Conservation (phyloP, 169 alveolate species). For the Plasmodium vinckei region DNA sequence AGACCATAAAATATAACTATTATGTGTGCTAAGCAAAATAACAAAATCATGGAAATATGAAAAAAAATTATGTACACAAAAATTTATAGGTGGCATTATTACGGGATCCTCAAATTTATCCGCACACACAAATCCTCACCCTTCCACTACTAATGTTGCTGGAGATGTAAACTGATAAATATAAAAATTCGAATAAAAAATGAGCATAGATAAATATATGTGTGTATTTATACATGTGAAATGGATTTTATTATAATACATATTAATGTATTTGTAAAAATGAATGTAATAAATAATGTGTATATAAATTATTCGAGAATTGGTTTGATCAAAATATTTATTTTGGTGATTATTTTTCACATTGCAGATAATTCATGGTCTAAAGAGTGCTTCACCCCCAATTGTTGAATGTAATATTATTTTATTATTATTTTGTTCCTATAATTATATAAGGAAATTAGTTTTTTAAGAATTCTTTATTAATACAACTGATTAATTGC, state of each 20-base stretch:
- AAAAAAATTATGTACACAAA: constrained; percentile 16
- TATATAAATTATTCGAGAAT: background rate
- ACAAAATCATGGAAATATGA: constrained; percentile 4
- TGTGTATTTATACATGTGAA: background rate
- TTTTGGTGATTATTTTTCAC: background rate
- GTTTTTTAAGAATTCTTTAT: background rate
- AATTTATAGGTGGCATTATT: constrained; percentile 64
- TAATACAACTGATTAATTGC: background rate
- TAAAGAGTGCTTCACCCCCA: constrained; percentile 64
- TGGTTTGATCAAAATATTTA: background rate
- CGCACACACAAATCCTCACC: constrained; percentile 7
- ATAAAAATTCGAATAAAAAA: background rate
- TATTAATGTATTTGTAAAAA: background rate
- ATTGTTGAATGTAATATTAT: constrained; percentile 28
- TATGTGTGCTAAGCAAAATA: too few relatives aligned
- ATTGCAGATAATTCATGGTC: constrained; percentile 29
- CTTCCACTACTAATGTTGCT: constrained; percentile 46
- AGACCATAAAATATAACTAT: background rate
- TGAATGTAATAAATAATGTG: background rate
- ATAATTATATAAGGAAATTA: background rate
- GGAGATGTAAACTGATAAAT: constrained; percentile 47
- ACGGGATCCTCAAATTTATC: constrained; percentile 67
- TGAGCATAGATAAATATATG: background rate
- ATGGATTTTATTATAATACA: background rate
- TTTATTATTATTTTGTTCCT: background rate